A percentile compares a stretch with the other conserved stretches of the same genome.
These are phyloP conservation scores for Candida broadrunensis DNA, from an alignment of 805 yeast genomes.

Conservation along the genomic window DNA sequence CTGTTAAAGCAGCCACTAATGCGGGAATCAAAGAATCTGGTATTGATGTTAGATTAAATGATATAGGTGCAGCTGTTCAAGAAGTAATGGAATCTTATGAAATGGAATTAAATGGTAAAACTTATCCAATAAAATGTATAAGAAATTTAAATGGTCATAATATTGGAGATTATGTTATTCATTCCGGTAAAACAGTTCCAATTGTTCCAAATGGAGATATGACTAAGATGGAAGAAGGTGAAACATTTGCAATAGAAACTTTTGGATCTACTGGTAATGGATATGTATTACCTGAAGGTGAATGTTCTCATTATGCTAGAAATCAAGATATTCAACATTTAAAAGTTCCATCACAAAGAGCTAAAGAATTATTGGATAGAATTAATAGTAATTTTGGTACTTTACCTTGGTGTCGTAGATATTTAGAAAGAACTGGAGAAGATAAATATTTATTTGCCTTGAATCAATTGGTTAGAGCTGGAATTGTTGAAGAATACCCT, in stretches of 20 bases:
- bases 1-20: conserved; percentile 90
- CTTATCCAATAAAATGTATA: conserved; percentile 82
- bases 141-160: conserved; percentile 94
- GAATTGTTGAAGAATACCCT: conserved; percentile 90
- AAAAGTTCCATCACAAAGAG: conserved; percentile 57
- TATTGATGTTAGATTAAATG: conserved; percentile 91
- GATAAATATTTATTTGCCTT: conserved; percentile 87
- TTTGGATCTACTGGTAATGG: conserved; percentile 97
- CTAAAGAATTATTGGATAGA: conserved; percentile 63
- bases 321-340: conserved; percentile 41
- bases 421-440: conserved; percentile 86
- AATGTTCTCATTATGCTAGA: conserved; percentile 89
- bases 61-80: conserved; percentile 93
- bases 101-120: conserved; percentile 83
- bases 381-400: conserved; percentile 89
- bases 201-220: conserved; percentile 89
- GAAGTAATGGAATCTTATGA: conserved; percentile 98
- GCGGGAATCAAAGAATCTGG: conserved; percentile 93
- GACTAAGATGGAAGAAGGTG: conserved; percentile 99
- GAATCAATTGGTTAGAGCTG: conserved; percentile 79
- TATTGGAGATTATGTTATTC: conserved; percentile 79
- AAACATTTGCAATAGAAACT: conserved; percentile 96
- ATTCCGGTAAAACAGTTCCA: conserved; percentile 95
- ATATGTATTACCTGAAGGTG: conserved; percentile 81
- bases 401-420: conserved; percentile 94